These are phyloP conservation scores for Borealophlyctis nickersoniae DNA, from an alignment of 192 early-diverging fungal genomes.

Conservation along the genomic window DNA sequence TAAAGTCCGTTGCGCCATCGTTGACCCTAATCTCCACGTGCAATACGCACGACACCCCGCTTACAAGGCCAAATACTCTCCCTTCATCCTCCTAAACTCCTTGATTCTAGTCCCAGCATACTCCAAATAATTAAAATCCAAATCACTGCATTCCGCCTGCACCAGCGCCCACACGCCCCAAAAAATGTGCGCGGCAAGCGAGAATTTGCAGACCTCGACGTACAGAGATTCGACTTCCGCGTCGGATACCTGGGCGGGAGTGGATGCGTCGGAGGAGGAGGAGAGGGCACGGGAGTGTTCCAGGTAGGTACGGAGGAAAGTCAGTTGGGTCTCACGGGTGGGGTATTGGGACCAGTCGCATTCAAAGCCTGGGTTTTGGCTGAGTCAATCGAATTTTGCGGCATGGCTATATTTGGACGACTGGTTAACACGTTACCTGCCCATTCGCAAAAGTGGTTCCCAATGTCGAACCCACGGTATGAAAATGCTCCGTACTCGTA, in stretches of 20 bases:
- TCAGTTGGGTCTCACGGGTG: constrained; percentile 58
- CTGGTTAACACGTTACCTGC: constrained; percentile 46
- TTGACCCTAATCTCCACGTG: no score
- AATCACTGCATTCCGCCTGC: constrained; percentile 84
- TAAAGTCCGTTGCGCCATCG: no score
- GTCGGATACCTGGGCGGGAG: not conserved
- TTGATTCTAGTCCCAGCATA: constrained; percentile 80
- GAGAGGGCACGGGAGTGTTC: constrained; percentile 8
- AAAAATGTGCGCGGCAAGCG: constrained; percentile 88
- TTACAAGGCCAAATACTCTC: constrained; percentile 30
- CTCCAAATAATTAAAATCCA: constrained; percentile 93
- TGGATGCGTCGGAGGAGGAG: not conserved
- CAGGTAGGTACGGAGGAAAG: constrained; percentile 79
- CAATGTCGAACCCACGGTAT: constrained; percentile 91
- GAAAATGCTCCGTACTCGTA: constrained; percentile 88
- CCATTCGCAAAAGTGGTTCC: constrained; percentile 93
- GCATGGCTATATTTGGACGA: not conserved
- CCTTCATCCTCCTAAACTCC: constrained; percentile 51
- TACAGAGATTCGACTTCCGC: constrained; percentile 65
- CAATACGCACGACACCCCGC: no score
- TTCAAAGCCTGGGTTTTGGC: constrained; percentile 84
- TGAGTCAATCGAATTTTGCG: not conserved
- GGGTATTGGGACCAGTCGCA: constrained; percentile 90
- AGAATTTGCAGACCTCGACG: constrained; percentile 76
- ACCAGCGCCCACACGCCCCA: constrained; percentile 63